Evolutionary conservation across 108 stramenopile genomes (phyloP).

Genomic region (Conticribra guillardii): DNA sequence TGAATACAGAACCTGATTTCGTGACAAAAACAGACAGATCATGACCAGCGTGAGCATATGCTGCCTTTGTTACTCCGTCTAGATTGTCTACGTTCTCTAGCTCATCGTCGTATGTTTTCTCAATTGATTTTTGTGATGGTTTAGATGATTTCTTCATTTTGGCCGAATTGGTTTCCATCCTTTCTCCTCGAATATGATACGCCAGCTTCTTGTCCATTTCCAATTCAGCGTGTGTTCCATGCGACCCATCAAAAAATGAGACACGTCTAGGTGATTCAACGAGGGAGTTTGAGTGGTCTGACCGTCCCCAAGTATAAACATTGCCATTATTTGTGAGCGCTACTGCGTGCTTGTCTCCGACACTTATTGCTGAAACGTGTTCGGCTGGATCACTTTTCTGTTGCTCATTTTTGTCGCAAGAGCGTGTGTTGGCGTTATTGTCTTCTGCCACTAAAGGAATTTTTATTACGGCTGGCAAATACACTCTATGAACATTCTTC

Average conservation of each 20-base stretch:
- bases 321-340: slow-evolving; percentile 51
- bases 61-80: slow-evolving; percentile 7
- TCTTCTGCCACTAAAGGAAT: slow-evolving; percentile 34
- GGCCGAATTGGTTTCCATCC: too few relatives aligned
- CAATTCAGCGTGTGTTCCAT: too few relatives aligned
- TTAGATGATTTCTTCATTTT: too few relatives aligned
- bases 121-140: too few relatives aligned
- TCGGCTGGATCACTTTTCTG: slow-evolving; percentile 12
- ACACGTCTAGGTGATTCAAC: neutral
- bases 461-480: slow-evolving; percentile 54
- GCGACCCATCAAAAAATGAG: slow-evolving; percentile 3
- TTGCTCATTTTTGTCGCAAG: too few relatives aligned
- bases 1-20: slow-evolving; percentile 58
- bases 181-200: too few relatives aligned
- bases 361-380: slow-evolving; percentile 52
- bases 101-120: slow-evolving; percentile 1
- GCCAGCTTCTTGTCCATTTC: too few relatives aligned
- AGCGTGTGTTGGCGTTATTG: too few relatives aligned
- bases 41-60: slow-evolving; percentile 63
- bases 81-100: neutral
- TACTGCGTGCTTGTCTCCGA: slow-evolving; percentile 64
- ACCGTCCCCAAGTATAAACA: slow-evolving; percentile 68
- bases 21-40: slow-evolving; percentile 62
- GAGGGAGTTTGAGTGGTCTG: slow-evolving; percentile 34
- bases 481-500: slow-evolving; percentile 20